Base-by-base conservation (phyloP, 441 rosid genomes). In the Omphalea diandra region DNA sequence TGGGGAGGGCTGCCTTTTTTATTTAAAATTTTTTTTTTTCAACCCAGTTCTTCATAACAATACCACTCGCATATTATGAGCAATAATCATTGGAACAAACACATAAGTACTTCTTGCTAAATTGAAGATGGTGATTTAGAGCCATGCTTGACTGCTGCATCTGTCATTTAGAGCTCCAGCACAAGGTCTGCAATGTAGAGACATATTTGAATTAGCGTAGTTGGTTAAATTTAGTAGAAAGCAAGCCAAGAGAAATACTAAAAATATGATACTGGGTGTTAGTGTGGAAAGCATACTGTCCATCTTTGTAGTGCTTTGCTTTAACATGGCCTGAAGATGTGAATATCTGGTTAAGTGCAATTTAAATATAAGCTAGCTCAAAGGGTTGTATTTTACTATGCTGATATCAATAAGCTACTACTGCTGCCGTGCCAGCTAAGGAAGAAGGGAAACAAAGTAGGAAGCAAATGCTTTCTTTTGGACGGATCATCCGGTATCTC, bases 131-230 rank as follows among this genome's bases (percentile, higher is more conserved):
- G 41, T 26, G 55, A 15, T 60, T 44, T 7, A 17, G 15, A 44
- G n/a, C 27, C 58, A 12, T 11, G 38, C 49, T 72, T 36, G 29
- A 62, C 49, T 73, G 62, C 67, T 54, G 47, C 77, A 38, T 67
- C 76, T 61, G 62, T 77, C 71, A 50, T 75, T 79, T 71, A 87
- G 70, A 87, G 93, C 88, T 90, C 96, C 89, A 90, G 72, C 68
- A 90, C 96, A 57, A 87, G 82, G 76, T 90, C 96, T 90, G 55
- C 86, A 72, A 55, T 66, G 41, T 62, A 60, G 72, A 36, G 36
- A 63, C 9, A 60, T 1, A 54, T 67, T 22, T 50, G 49, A 44
- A 68, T 77, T 69, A 73, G 57, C 55, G 65, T 35, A 59, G 68
- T 53, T 71, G 47, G 14, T 26, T 15, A 5, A n/a, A 58, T 49